Evolutionary conservation across 345 rosid species (phyloP), one percentile per base, ranked within the genome.

Genomic region (Garcia nutans): DNA sequence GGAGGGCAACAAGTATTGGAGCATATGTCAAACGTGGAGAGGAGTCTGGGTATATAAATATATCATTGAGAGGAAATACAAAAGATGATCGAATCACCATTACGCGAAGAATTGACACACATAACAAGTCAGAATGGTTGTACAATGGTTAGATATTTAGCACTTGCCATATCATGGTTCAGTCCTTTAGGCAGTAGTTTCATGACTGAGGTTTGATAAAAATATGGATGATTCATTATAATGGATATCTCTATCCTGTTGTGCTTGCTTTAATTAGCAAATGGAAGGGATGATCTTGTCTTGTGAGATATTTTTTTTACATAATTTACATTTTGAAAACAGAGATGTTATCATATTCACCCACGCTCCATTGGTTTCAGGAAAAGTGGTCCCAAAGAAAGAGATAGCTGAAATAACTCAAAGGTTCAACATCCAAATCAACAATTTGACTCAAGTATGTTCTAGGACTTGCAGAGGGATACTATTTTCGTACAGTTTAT

Each of bases 1-100:
- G 99, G 31, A 89, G 99, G 84, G 94, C 97, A 20, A 86, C 92
- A 7, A 90, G 87, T 69, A 71, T 93, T 80, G 97, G 96, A 47
- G 97, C 98, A 2, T 95, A 87, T 85, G 99, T 95, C 58, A 95
- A 95, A 87, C 96, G 96, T 0, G 98, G 99, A 20, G 96, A 95
- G 82, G 89, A 87, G 55, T 77, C 89, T 41, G 98, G 96, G 23
- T 83, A 86, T 59, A 83, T 95, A 24, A 95, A 89, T 78, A 90
- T 95, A 75, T 83, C 93, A 50, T 85, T 91, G 47, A 87, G 97
- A 82, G 98, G 98, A 44, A 83, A 86, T 73, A 76, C 81, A 0
- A 72, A 82, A 45, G 88, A 87, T n/a, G 96, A 91, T 17, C 81
- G 79, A 33, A 55, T 93, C 52, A 78, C 68, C 5, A 84, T 95